Conservation (phyloP, 352 stramenopile species). For the Phytophthora fragariaefolia region DNA sequence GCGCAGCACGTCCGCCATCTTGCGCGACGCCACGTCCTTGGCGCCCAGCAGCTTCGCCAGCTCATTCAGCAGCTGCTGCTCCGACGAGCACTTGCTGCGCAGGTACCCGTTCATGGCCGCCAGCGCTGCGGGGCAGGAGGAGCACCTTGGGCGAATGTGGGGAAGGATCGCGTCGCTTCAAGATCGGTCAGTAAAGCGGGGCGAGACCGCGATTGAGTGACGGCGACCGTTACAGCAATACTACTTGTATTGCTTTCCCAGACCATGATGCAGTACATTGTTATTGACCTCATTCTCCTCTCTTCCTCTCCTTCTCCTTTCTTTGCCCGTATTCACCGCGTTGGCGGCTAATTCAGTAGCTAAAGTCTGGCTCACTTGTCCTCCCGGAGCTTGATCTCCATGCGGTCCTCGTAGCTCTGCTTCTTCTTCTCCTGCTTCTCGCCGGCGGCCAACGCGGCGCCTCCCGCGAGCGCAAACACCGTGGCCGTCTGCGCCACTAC, state of each 20-base stretch:
- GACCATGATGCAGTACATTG: no score
- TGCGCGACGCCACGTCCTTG: constrained; percentile 74
- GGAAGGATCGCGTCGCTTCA: constrained; percentile 41
- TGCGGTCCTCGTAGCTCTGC: constrained; percentile 72
- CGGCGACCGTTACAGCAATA: not conserved
- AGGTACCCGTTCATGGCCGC: constrained; percentile 73
- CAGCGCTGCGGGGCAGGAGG: no score
- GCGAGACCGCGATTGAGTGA: constrained; percentile 6
- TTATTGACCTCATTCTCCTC: not conserved
- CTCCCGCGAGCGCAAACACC: constrained; percentile 65
- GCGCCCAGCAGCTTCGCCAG: constrained; percentile 62
- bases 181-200: constrained; percentile 15
- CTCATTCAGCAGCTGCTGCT: constrained; percentile 88
- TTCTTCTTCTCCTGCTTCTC: constrained; percentile 63
- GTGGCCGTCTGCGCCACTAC: constrained; percentile 76
- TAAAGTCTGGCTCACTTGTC: not conserved
- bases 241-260: no score
- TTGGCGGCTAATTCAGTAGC: no score
- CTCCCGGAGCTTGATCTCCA: constrained; percentile 66
- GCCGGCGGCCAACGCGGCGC: constrained; percentile 50
- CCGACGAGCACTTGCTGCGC: constrained; percentile 72
- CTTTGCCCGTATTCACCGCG: not conserved
- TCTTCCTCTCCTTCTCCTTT: not conserved
- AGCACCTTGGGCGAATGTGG: no score
- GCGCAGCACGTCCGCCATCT: constrained; percentile 70